Percentiles rank a stretch among this genome's conserved stretches.
Conservation (phyloP, 75 land plant genomes). For the Sequoiadendron giganteum region DNA sequence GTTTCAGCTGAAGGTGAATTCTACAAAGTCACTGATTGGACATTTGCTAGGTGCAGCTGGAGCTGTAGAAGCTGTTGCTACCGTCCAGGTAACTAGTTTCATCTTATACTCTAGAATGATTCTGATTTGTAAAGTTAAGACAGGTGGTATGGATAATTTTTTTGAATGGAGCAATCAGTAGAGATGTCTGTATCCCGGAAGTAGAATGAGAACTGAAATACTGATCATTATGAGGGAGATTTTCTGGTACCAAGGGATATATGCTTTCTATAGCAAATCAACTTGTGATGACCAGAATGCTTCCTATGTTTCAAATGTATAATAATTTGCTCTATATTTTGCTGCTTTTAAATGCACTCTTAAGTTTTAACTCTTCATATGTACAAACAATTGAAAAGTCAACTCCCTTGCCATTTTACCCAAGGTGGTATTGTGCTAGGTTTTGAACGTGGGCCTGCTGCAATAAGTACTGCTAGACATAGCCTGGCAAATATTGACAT, state of each 20-base stretch:
- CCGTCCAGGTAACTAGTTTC: slow-evolving; percentile 36
- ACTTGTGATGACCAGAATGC: neutral
- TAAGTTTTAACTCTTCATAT: too few relatives aligned
- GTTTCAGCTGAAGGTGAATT: slow-evolving; percentile 44
- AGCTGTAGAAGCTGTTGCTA: slow-evolving; percentile 58
- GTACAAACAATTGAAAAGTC: neutral
- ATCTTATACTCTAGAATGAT: neutral
- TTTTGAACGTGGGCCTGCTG: neutral
- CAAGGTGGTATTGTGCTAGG: neutral
- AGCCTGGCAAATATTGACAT: neutral
- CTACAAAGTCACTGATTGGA: slow-evolving; percentile 58
- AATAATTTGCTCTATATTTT: neutral
- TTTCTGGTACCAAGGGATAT: neutral
- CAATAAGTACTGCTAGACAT: neutral
- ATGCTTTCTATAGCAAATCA: neutral
- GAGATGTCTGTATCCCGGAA: neutral
- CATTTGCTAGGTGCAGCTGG: slow-evolving; percentile 55
- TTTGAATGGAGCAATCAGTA: neutral
- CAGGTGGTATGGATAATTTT: neutral
- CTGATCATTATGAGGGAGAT: neutral
- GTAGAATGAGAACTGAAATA: neutral
- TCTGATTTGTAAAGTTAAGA: neutral
- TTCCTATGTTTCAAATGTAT: neutral
- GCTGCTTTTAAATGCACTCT: neutral
- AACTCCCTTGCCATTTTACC: neutral